phyloP scores from a whole-genome alignment of 2,329 filamentous ascomycete species.

The Microdochium nivale region DNA sequence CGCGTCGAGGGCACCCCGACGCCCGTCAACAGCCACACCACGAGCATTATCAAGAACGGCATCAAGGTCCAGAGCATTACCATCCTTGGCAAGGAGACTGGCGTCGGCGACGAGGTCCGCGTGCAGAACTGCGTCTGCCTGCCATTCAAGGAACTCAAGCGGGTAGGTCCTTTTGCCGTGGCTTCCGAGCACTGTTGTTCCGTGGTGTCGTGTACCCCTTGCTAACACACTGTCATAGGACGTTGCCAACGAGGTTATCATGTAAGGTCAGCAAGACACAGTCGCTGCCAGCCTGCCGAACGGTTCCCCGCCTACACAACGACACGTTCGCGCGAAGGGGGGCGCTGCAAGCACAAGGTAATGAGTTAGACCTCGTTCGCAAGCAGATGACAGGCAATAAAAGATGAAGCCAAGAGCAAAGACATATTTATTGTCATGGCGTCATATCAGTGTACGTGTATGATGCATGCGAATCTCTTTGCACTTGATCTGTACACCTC shows the following conservation, averaged over 20 bases:
- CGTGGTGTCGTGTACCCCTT: conserved; percentile 5
- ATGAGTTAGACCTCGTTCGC: too few species aligned
- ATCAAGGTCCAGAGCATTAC: conserved; percentile 98
- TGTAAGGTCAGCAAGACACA: conserved; percentile 48
- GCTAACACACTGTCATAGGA: conserved; percentile 47
- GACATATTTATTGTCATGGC: too few species aligned
- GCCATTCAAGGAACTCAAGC: conserved; percentile 96
- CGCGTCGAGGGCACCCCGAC: conserved; percentile 93
- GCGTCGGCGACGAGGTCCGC: conserved; percentile 84
- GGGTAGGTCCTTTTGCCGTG: conserved; percentile 47
- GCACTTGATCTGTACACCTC: too few species aligned
- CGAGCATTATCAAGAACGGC: conserved; percentile 93
- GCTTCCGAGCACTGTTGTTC: not conserved
- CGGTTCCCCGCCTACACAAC: too few species aligned
- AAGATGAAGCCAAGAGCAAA: too few species aligned
- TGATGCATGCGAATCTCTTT: too few species aligned
- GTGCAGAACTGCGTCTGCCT: conserved; percentile 98
- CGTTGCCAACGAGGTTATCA: conserved; percentile 81
- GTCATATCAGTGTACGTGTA: too few species aligned
- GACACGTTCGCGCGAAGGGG: too few species aligned
- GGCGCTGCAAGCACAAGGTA: too few species aligned
- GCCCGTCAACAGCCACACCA: conserved; percentile 78
- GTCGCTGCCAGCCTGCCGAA: too few species aligned
- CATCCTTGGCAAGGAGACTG: conserved; percentile 93
- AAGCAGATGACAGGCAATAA: too few species aligned